Conservation (phyloP, 2,329 filamentous ascomycete genomes). For the Fusarium napiforme region DNA sequence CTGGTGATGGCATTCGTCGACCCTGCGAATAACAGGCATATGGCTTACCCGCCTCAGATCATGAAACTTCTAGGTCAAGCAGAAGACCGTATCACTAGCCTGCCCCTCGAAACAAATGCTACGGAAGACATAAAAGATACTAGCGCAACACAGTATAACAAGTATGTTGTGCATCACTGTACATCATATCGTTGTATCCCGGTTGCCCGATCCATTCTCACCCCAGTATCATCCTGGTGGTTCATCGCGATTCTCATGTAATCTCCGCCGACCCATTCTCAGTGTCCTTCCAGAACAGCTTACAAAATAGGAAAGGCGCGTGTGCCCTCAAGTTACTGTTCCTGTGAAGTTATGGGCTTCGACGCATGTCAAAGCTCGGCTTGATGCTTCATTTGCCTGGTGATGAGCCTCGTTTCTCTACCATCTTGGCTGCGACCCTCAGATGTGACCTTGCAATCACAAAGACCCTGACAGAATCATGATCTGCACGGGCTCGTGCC, state of each 20-base stretch:
- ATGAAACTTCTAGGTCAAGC: background rate
- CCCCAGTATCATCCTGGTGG: conserved; percentile 32
- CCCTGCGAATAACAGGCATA: background rate
- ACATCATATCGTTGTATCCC: conserved; percentile 24
- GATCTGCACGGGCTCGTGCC: conserved; percentile 18
- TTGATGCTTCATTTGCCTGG: conserved; percentile 9
- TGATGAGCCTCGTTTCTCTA: conserved; percentile 11
- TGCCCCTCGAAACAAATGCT: background rate
- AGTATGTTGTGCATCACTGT: background rate
- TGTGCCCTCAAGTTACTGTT: conserved; percentile 2
- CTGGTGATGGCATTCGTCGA: conserved; percentile 26
- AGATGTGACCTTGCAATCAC: conserved; percentile 22
- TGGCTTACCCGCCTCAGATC: background rate
- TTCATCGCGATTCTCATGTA: conserved; percentile 39
- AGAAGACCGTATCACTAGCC: background rate
- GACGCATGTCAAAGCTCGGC: conserved; percentile 5
- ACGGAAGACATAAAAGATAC: background rate
- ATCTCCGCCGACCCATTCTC: conserved; percentile 35
- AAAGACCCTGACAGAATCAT: conserved; percentile 4
- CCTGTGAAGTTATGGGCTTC: background rate
- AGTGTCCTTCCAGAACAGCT: conserved; percentile 38
- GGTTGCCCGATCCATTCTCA: conserved; percentile 11
- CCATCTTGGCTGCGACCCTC: background rate
- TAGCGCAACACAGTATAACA: background rate
- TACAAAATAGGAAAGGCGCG: conserved; percentile 15